Percentiles rank a stretch among this genome's conserved stretches.
Evolutionary conservation across 1,139 yeast species (phyloP).

Genomic region (Geotrichum siamense): DNA sequence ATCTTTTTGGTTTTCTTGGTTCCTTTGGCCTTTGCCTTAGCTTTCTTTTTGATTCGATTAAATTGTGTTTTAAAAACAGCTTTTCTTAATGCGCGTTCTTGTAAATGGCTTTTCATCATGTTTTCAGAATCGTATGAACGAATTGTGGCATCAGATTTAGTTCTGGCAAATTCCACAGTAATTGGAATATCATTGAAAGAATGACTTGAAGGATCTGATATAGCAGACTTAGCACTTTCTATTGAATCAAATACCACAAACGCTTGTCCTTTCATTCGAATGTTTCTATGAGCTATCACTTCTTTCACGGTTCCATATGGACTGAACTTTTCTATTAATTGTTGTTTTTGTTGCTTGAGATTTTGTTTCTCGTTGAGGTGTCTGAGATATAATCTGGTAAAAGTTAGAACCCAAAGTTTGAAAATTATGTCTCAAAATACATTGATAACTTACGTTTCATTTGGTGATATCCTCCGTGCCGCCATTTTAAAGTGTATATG

Average conservation of each 20-base stretch:
- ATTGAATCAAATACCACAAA: conserved; percentile 55
- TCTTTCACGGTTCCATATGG: conserved; percentile 47
- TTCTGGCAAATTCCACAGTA: conserved; percentile 38
- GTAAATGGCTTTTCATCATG: not conserved
- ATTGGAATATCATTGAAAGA: conserved; percentile 51
- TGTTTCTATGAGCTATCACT: conserved; percentile 53
- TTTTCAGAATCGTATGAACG: conserved; percentile 18
- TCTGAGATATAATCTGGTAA: conserved; percentile 49
- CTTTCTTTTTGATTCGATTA: conserved; percentile 1
- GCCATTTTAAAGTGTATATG: conserved; percentile 8
- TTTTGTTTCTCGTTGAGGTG: conserved; percentile 69
- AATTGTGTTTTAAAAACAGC: not conserved
- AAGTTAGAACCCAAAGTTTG: no score
- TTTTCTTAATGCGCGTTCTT: conserved; percentile 9
- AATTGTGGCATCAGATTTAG: conserved; percentile 44
- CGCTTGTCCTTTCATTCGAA: conserved; percentile 77
- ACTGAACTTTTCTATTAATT: conserved; percentile 40
- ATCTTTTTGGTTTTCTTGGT: conserved; percentile 27
- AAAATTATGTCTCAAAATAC: no score
- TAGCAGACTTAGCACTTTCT: conserved; percentile 41
- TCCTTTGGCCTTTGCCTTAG: not conserved
- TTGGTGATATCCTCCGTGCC: not conserved
- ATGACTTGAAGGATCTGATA: conserved; percentile 20
- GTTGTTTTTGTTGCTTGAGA: conserved; percentile 38
- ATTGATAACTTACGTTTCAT: conserved; percentile 10